Evolutionary conservation across 495 filamentous ascomycete genomes (phyloP), one percentile per base, ranked within the genome.

Genomic region (Trichoderma reesei): DNA sequence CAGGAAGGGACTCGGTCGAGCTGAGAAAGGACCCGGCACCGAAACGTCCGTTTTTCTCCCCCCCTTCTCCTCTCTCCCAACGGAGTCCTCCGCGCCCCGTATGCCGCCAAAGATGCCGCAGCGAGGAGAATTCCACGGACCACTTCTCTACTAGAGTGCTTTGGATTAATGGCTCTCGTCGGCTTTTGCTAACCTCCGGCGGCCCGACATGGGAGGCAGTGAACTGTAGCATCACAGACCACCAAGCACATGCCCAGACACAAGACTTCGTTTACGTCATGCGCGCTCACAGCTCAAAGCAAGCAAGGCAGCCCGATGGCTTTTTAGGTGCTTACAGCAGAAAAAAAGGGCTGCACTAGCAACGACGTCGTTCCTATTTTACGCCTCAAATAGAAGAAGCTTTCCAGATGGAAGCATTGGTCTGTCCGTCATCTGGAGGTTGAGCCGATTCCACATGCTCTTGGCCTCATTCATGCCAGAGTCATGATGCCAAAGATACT

Each of bases 101-200:
- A n/a, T n/a, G 37, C 37, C 10, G 37, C 37, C 37, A 39, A 39
- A 39, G 44, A 48, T 48, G 44, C 44, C 44, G 14, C 41, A 44
- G 16, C 7, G 16, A 48, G n/a, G 37, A 10, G 10, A 10, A 48
- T 18, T 18, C 44, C 44, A 48, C 44, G 20, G 44, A 3, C 14
- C 44, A 18, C 44, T 48, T n/a, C n/a, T n/a, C n/a, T n/a, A n/a
- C 14, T 10, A 13, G 41, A 44, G 3, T 6, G 41, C 14, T 10
- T 3, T 10, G n/a, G 20, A 7, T 48, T 20, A 56, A 56, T n/a
- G n/a, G n/a, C 31, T 56, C 51, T n/a, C n/a, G 10, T 56, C 51
- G 51, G 51, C 51, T 33, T 56, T 56, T 56, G 18, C 51, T 10
- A 56, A 56, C 51, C 51, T 56, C 51, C 51, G 51, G 20, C n/a